These are phyloP conservation scores for Notholithocarpus densiflorus DNA, from an alignment of 306 rosid species.

Conservation along the genomic window DNA sequence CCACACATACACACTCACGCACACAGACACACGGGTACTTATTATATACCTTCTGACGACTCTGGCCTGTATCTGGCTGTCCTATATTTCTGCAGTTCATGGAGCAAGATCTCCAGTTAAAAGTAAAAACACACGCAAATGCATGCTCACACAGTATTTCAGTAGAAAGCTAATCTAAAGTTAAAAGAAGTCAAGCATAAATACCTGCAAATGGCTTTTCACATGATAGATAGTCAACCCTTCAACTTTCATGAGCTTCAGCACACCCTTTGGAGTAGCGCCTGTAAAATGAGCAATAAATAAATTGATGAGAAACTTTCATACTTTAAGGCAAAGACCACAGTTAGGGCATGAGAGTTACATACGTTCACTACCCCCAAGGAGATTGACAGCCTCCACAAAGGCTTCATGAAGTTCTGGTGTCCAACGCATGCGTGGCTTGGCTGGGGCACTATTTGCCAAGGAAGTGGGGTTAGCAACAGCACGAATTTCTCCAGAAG, in stretches of 20 bases:
- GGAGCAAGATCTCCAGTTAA: constrained; percentile 29
- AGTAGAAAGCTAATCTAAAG: constrained; percentile 19
- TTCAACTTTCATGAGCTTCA: constrained; percentile 95
- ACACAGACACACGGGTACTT: constrained; percentile 15
- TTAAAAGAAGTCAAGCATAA: constrained; percentile 12
- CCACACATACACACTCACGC: neutral
- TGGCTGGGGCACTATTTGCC: constrained; percentile 57
- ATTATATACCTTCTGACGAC: constrained; percentile 76
- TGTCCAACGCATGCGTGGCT: constrained; percentile 99
- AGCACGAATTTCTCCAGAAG: constrained; percentile 51
- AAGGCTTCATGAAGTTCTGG: constrained; percentile 98
- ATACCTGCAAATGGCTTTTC: constrained; percentile 97
- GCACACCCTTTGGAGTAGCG: constrained; percentile 99
- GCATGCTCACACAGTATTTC: neutral
- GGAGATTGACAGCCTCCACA: constrained; percentile 95
- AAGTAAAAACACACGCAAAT: constrained; percentile 22
- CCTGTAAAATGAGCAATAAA: constrained; percentile 42
- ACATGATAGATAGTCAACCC: constrained; percentile 96
- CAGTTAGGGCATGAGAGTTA: constrained; percentile 20
- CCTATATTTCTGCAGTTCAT: constrained; percentile 91
- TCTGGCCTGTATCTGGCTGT: constrained; percentile 99
- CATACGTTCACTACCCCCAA: constrained; percentile 99
- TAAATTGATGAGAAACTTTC: constrained; percentile 27
- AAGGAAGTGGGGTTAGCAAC: constrained; percentile 51
- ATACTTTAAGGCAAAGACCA: constrained; percentile 17